phyloP scores from a whole-genome alignment of 345 rosid genomes.

The Salix udensis region DNA sequence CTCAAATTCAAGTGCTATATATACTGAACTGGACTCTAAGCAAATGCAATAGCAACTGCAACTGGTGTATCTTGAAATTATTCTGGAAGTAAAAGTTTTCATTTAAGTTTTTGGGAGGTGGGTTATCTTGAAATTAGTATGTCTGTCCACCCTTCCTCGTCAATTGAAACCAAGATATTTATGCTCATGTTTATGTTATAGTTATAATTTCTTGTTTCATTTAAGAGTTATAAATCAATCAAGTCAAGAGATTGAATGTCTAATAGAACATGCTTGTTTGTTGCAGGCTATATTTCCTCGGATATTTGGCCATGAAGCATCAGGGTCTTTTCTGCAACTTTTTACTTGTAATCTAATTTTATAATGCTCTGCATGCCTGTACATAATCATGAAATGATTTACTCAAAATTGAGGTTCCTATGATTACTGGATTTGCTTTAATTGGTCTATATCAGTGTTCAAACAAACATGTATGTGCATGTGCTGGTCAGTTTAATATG shows the following conservation, averaged over 20 bases:
- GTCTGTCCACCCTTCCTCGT: background rate
- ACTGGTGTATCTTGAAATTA: background rate
- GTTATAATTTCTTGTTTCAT: background rate
- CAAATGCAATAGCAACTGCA: background rate
- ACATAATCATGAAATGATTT: background rate
- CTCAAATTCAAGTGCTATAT: too few species aligned
- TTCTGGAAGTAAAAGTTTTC: background rate
- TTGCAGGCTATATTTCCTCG: conserved; percentile 80
- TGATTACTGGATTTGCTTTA: background rate
- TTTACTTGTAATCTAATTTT: background rate
- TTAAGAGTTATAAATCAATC: background rate
- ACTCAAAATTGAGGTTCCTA: background rate
- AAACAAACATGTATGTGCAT: too few species aligned
- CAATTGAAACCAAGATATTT: background rate
- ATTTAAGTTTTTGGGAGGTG: background rate
- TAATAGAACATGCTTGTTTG: conserved; percentile 16
- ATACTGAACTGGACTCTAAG: background rate
- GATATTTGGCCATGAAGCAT: conserved; percentile 95
- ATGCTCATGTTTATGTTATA: background rate
- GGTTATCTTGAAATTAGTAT: background rate
- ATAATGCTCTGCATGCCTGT: background rate
- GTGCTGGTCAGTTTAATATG: background rate
- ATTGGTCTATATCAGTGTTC: too few species aligned
- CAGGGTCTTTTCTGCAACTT: conserved; percentile 51
- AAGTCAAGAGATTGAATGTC: background rate